phyloP scores from a whole-genome alignment of 1,139 yeast species.

The Suhomyces guaymorum region DNA sequence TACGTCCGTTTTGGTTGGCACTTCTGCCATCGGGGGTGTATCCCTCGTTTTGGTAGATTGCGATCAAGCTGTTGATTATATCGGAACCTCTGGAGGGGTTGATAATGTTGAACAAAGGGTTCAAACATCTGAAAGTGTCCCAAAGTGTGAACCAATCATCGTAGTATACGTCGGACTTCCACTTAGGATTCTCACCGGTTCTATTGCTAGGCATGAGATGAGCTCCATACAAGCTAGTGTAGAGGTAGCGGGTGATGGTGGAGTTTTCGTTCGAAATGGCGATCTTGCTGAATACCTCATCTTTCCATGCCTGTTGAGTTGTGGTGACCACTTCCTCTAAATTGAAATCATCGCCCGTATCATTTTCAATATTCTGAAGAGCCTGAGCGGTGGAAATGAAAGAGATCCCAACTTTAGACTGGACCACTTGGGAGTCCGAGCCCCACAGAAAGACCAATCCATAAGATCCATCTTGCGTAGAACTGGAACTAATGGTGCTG shows the following conservation, averaged over 20 bases:
- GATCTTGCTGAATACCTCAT: constrained; percentile 28
- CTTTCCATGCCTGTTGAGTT: constrained; percentile 27
- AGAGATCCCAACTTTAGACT: constrained; percentile 36
- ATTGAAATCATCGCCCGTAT: constrained; percentile 20
- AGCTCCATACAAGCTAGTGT: constrained; percentile 35
- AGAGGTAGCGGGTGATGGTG: constrained; percentile 25
- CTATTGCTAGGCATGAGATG: constrained; percentile 38
- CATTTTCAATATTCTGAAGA: constrained; percentile 26
- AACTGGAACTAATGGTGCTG: constrained; percentile 6
- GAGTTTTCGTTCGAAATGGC: constrained; percentile 21
- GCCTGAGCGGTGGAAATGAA: constrained; percentile 34
- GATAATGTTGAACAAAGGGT: constrained; percentile 33
- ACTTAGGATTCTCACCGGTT: constrained; percentile 37
- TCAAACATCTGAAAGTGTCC: constrained; percentile 39
- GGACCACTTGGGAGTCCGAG: constrained; percentile 10
- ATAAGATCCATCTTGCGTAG: constrained; percentile 20
- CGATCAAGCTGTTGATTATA: constrained; percentile 30
- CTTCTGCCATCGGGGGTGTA: constrained; percentile 42
- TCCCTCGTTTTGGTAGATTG: constrained; percentile 35
- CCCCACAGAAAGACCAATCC: constrained; percentile 27
- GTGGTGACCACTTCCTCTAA: constrained; percentile 23
- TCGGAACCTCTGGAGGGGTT: constrained; percentile 33
- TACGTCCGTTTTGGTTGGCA: constrained; percentile 40
- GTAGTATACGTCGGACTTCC: constrained; percentile 32
- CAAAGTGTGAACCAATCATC: constrained; percentile 45